phyloP scores from a whole-genome alignment of 1,284 basidiomycete species.

The Cronartium ribicola region DNA sequence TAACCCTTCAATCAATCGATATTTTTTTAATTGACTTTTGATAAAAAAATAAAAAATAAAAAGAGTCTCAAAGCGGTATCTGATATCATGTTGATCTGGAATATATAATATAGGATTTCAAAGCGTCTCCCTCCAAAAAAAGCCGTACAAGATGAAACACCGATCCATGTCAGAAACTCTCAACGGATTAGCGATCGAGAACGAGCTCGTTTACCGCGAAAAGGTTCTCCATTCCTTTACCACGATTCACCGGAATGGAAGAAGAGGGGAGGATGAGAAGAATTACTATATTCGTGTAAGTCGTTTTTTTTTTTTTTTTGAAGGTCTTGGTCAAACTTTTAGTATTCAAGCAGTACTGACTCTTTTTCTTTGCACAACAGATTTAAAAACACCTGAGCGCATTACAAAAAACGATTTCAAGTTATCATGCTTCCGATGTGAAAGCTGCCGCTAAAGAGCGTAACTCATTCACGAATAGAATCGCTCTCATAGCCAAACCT shows the following conservation, averaged over 20 bases:
- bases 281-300: slow-evolving; percentile 29
- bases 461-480: slow-evolving; percentile 3
- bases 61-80: too few species aligned
- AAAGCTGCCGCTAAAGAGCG: slow-evolving; percentile 3
- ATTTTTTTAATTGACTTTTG: too few species aligned
- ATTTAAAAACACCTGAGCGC: slow-evolving; percentile 23
- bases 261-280: slow-evolving; percentile 31
- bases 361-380: neutral
- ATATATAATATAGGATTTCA: neutral
- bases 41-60: too few species aligned
- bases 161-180: neutral
- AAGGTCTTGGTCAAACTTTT: neutral
- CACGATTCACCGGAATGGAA: slow-evolving; percentile 30
- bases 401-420: slow-evolving; percentile 27
- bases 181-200: neutral
- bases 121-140: neutral
- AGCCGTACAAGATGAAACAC: neutral
- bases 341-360: neutral
- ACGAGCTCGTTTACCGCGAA: slow-evolving; percentile 6
- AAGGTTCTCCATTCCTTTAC: slow-evolving; percentile 22
- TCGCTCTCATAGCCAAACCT: slow-evolving; percentile 4
- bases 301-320: neutral
- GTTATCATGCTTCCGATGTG: slow-evolving; percentile 33
- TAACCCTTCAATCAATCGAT: too few species aligned
- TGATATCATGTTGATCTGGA: too few species aligned